A percentile compares a stretch with the other conserved stretches of the same genome.
Evolutionary conservation across 495 filamentous ascomycete genomes (phyloP).

Genomic region (Chaetomium fimeti): DNA sequence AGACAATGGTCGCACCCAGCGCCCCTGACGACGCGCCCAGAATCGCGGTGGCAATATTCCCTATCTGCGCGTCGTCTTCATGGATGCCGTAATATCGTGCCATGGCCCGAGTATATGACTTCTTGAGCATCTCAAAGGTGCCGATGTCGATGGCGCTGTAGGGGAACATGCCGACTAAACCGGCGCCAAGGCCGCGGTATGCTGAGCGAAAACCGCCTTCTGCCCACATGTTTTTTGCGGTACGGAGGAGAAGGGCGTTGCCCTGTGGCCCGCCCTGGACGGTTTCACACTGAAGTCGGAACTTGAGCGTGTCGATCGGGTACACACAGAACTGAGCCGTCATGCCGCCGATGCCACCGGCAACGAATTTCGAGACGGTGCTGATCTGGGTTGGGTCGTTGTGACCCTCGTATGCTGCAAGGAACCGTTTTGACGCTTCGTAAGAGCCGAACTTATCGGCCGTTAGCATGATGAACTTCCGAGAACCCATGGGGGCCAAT

Average conservation of each 20-base stretch:
- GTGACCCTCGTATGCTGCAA: constrained; percentile 86
- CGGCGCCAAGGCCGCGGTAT: constrained; percentile 91
- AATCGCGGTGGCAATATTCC: constrained; percentile 72
- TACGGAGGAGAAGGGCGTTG: constrained; percentile 78
- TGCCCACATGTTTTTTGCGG: constrained; percentile 79
- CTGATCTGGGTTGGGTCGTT: constrained; percentile 74
- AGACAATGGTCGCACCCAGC: constrained; percentile 90
- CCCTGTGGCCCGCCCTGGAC: constrained; percentile 80
- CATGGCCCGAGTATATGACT: constrained; percentile 63
- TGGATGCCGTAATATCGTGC: constrained; percentile 67
- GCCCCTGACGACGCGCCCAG: constrained; percentile 90
- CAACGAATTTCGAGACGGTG: constrained; percentile 81
- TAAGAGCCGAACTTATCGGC: constrained; percentile 76
- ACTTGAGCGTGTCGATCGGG: constrained; percentile 95
- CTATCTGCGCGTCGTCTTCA: constrained; percentile 76
- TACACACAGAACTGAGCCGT: constrained; percentile 96
- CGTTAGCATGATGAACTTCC: constrained; percentile 23
- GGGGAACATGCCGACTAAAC: constrained; percentile 92
- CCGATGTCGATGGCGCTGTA: constrained; percentile 96
- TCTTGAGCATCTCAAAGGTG: constrained; percentile 91
- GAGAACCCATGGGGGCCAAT: constrained; percentile 3
- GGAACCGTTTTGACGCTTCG: constrained; percentile 85
- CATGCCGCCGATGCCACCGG: constrained; percentile 87
- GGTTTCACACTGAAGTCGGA: constrained; percentile 90
- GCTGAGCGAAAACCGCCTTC: constrained; percentile 70